phyloP scores from a whole-genome alignment of 2,329 filamentous ascomycete genomes.

The Hymenoscyphus scutula region DNA sequence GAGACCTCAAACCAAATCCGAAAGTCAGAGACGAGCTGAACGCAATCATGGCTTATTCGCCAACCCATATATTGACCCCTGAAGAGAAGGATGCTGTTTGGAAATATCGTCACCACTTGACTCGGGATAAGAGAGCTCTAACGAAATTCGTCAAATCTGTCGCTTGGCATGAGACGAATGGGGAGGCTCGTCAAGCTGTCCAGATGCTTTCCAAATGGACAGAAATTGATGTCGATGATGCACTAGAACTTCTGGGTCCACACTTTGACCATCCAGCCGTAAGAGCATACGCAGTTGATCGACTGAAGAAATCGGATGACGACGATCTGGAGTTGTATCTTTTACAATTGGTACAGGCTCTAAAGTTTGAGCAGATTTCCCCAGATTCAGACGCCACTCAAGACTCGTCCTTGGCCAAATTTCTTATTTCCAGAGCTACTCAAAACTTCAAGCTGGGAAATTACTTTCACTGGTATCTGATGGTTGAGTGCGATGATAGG shows the following conservation, averaged over 20 bases:
- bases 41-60: constrained; percentile 84
- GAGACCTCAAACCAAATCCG: constrained; percentile 92
- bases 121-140: constrained; percentile 84
- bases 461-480: constrained; percentile 97
- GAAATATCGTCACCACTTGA: constrained; percentile 95
- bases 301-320: constrained; percentile 87
- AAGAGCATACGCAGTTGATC: constrained; percentile 88
- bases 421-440: constrained; percentile 83
- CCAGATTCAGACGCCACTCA: constrained; percentile 59
- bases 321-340: constrained; percentile 88
- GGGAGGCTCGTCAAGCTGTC: constrained; percentile 81
- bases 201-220: constrained; percentile 92
- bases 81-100: constrained; percentile 96
- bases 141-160: constrained; percentile 99
- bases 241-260: constrained; percentile 87
- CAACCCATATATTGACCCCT: constrained; percentile 80
- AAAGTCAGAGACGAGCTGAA: constrained; percentile 95
- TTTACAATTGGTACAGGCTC: constrained; percentile 88
- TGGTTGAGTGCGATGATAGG: constrained; percentile 84
- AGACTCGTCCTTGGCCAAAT: constrained; percentile 83
- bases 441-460: constrained; percentile 89
- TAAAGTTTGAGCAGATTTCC: constrained; percentile 85
- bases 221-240: constrained; percentile 95
- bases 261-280: constrained; percentile 87
- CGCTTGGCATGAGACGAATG: constrained; percentile 79